Base-by-base conservation (phyloP, 2,329 filamentous ascomycete genomes). In the Intubia oerlemansii region DNA sequence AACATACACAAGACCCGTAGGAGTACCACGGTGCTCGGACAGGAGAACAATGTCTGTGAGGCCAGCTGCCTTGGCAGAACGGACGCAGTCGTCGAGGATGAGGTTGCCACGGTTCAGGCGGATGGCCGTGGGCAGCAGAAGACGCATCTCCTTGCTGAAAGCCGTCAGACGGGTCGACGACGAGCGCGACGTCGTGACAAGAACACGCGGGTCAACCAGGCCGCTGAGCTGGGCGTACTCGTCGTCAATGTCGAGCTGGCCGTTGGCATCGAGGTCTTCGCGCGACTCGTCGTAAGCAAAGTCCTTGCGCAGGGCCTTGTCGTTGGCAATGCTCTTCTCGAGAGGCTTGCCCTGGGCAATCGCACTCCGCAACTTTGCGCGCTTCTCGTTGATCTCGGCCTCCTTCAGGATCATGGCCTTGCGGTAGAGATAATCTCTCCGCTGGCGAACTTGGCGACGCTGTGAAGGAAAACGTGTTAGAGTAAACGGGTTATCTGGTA, bases 181-280 rank as follows among this genome's bases (percentile, higher is more conserved):
- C 39, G 85, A 77, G 44, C 88, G 68, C 25, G 78, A 88, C 4
- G 88, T 98, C 15, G 85, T 91, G 28, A 93, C 79, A 6, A 95
- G 64, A 4, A 91, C 72, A 10, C 39, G 36, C 24, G 35, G 82
- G 40, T 95, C 88, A 21, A 88, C 68, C 22, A 95, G 69, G 18
- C 88, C 88, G n/a, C 78, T 88, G 1, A 93, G 66, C 39, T 84
- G 71, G 15, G 76, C 69, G 48, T 93, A 95, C 53, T 95, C 85
- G 43, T 91, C 80, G 45, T 90, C 80, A 13, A 90, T 53, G 31
- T 79, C 74, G 12, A 81, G 52, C 46, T 74, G 62, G 32, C 81
- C 73, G 32, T 79, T 63, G 12, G 59, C 56, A 4, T 60, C 69
- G 31, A 70, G 54, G 41, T 82, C 76, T 14, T 64, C 62, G 15